phyloP scores from a whole-genome alignment of 2,329 filamentous ascomycete genomes.

The Monosporascus sp. region DNA sequence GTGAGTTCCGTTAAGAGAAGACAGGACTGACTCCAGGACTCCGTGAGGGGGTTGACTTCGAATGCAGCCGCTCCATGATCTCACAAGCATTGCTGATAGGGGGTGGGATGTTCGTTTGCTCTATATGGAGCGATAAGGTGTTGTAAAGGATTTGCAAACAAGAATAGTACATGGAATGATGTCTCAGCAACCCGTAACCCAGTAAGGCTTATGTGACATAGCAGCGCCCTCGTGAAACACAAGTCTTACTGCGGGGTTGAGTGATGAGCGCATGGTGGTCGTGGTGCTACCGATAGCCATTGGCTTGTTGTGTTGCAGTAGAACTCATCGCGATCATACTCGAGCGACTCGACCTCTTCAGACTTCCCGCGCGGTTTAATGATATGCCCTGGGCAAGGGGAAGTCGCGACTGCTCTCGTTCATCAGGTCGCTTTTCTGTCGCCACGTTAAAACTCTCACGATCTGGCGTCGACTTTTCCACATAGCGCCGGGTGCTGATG shows the following conservation, averaged over 20 bases:
- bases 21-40: background rate
- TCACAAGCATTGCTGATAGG: background rate
- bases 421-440: slow-evolving; percentile 33
- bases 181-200: slow-evolving; percentile 8
- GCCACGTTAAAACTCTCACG: slow-evolving; percentile 31
- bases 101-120: background rate
- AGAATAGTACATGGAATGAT: background rate
- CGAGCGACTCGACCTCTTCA: slow-evolving; percentile 39
- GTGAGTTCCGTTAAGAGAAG: background rate
- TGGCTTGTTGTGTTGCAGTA: slow-evolving; percentile 31
- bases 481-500: slow-evolving; percentile 38
- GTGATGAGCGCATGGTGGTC: slow-evolving; percentile 26
- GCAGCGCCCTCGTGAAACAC: slow-evolving; percentile 15
- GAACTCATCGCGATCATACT: slow-evolving; percentile 36
- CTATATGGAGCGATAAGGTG: background rate
- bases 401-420: slow-evolving; percentile 39
- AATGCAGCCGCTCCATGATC: background rate
- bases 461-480: slow-evolving; percentile 41
- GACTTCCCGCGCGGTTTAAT: slow-evolving; percentile 40
- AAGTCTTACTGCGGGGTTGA: slow-evolving; percentile 25
- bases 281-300: slow-evolving; percentile 39
- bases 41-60: background rate
- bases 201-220: slow-evolving; percentile 16
- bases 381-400: slow-evolving; percentile 38
- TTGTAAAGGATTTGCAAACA: background rate